Base-by-base conservation (phyloP, 108 stramenopile species). In the Cyclostephanos tholiformis region DNA sequence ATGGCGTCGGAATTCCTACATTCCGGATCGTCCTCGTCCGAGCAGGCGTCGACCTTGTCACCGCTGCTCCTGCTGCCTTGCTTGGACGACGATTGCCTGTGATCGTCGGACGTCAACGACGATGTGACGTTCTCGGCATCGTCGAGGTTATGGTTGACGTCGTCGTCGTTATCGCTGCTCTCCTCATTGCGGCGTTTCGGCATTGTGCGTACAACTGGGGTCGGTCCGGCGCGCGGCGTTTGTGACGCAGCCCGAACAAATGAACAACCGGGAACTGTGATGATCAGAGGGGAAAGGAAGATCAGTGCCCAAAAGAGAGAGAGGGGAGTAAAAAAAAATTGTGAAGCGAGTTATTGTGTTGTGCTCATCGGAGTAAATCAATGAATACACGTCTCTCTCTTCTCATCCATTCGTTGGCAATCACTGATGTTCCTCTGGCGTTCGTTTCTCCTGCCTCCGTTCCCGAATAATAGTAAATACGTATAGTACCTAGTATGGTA, bases 1-100 rank as follows among this genome's bases (percentile, higher is more conserved):
- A 91, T 89, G 12, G 87, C 27, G 22, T 14, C 46, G 56, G 59
- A 17, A 16, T 27, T n/a, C 2, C 38, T 56, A n/a, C 49, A 27
- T 29, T 12, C 36, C 23, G 51, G 50, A 22, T 60, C 59, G 16
- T 60, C 59, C 0, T 60, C 56, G 2, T 29, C 56, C 56, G 27
- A 26, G 26, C 56, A n/a, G n/a, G n/a, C n/a, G n/a, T n/a, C n/a
- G n/a, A n/a, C n/a, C n/a, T n/a, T 26, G 11, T 25, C 56, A 6
- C 2, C 22, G 56, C 1, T 13, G 29, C 23, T 57, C 26, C 26
- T 23, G 56, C 3, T 29, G 56, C n/a, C n/a, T n/a, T 26, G 22
- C 13, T 22, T 57, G 56, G 56, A 29, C 26, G 26, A 29, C 25
- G 12, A 2, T 11, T 55, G 19, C 10, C 2, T 55, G 9, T 55